A percentile compares a stretch with the other conserved stretches of the same genome.
Conservation (phyloP, 2,329 filamentous ascomycete species). For the Ophiocordyceps sinensis region DNA sequence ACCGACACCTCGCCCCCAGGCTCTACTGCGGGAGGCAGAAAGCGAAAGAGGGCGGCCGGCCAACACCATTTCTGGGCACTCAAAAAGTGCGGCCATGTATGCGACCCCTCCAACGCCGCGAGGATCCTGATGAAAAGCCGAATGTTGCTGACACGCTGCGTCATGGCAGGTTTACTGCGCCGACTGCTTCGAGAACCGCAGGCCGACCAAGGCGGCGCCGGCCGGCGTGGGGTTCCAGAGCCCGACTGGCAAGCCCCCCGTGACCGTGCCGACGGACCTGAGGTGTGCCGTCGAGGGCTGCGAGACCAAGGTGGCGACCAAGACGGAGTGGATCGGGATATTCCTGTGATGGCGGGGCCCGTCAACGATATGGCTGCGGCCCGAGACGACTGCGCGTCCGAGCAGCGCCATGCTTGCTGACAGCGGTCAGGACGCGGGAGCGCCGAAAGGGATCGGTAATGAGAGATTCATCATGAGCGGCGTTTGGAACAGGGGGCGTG, state of each 20-base stretch:
- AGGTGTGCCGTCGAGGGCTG: constrained; percentile 45
- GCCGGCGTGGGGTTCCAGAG: constrained; percentile 24
- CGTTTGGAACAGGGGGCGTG: not conserved
- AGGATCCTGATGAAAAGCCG: not conserved
- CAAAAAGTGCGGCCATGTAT: constrained; percentile 83
- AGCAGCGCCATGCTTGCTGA: too few relatives aligned
- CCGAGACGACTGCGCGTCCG: too few relatives aligned
- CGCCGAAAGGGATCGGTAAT: too few relatives aligned
- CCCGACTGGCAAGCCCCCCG: constrained; percentile 13
- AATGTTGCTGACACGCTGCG: not conserved
- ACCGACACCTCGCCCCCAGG: constrained; percentile 15
- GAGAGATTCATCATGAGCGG: not conserved
- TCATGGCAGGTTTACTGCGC: constrained; percentile 44
- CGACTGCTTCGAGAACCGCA: constrained; percentile 44
- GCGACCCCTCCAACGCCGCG: not conserved
- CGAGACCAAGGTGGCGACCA: constrained; percentile 34
- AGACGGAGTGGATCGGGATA: constrained; percentile 47
- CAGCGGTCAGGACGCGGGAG: too few relatives aligned
- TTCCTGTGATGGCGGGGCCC: constrained; percentile 25
- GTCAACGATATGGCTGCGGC: not conserved
- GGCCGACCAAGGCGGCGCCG: constrained; percentile 18
- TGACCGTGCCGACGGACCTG: constrained; percentile 16
- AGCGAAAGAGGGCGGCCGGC: constrained; percentile 32
- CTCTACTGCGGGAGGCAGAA: constrained; percentile 11
- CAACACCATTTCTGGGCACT: constrained; percentile 89